Conservation (phyloP, 2,329 filamentous ascomycete species). For the Lachnellula cervina region DNA sequence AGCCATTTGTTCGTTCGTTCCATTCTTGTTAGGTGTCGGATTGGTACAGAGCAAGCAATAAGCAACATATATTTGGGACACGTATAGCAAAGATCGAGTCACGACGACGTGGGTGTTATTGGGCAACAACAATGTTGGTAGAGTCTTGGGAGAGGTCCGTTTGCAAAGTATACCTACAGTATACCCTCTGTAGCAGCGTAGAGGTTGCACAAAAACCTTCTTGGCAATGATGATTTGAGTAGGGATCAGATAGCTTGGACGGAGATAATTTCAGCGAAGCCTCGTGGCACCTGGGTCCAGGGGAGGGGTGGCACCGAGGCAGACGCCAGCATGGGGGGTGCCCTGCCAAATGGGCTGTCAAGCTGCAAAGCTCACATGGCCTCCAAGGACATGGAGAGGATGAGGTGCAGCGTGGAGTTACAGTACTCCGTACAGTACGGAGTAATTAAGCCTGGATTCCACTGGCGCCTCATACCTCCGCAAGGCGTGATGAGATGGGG, state of each 20-base stretch:
- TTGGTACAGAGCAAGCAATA: neutral
- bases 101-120: neutral
- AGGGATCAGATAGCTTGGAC: conserved; percentile 4
- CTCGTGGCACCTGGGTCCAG: conserved; percentile 15
- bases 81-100: neutral
- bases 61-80: neutral
- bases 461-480: neutral
- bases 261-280: conserved; percentile 4
- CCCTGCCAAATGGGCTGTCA: conserved; percentile 7
- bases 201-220: neutral
- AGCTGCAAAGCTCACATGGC: neutral
- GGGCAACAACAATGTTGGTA: neutral
- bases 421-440: too few species aligned
- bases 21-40: neutral
- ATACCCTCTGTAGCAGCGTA: too few species aligned
- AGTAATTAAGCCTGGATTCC: neutral
- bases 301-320: conserved; percentile 1
- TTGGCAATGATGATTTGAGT: conserved; percentile 5
- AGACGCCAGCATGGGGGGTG: conserved; percentile 2
- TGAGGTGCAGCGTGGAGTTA: neutral
- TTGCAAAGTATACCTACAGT: neutral
- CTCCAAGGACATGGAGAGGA: neutral
- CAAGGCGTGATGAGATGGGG: neutral
- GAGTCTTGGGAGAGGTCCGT: neutral
- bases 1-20: neutral